Evolutionary conservation across 2,329 filamentous ascomycete genomes (phyloP), one percentile per base, ranked within the genome.

Genomic region (Fusarium marasasianum): DNA sequence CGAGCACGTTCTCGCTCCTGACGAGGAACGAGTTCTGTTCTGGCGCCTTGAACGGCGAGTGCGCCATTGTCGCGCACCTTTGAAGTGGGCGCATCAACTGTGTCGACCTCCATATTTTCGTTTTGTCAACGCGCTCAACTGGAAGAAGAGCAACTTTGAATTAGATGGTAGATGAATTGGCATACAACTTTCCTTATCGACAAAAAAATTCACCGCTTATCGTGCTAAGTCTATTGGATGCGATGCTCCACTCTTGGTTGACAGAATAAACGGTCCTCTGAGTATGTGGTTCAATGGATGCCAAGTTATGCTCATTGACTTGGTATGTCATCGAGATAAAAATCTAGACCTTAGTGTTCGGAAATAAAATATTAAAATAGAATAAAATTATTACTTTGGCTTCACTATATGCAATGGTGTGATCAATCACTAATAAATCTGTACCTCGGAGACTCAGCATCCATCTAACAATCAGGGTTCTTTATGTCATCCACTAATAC

Each of bases 11-110:
- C 84, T 66, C 84, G 83, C 78, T 90, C 88, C 64, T 84, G 79
- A 72, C 86, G 87, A 45, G 87, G 82, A 35, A 86, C 76, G 48
- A 92, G 85, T 72, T 89, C 84, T 38, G 87, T 87, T 63, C 88
- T 84, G 50, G 86, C 79, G 66, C 84, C 82, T 63, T 86, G 82
- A 38, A 90, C 83, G 15, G 84, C 81, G 33, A 88, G 82, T 17
- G 89, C 88, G 71, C 88, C 88, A 83, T 89, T 91, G 68, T 86
- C 82, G 75, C 84, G 83, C 71, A 81, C 80, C 62, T 81, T 80
- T 56, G 80, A 79, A 67, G 79, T 78, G 33, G 82, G 78, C 74
- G 81, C 77, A 66, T 82, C 79, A 51, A 80, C 76, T 35, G 79
- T 81, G 71, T 80, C 80, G 75, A 82, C 81, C 61, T 84, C 83